Evolutionary conservation across 2,329 filamentous ascomycete species (phyloP).

Genomic region (Beauveria caledonica): DNA sequence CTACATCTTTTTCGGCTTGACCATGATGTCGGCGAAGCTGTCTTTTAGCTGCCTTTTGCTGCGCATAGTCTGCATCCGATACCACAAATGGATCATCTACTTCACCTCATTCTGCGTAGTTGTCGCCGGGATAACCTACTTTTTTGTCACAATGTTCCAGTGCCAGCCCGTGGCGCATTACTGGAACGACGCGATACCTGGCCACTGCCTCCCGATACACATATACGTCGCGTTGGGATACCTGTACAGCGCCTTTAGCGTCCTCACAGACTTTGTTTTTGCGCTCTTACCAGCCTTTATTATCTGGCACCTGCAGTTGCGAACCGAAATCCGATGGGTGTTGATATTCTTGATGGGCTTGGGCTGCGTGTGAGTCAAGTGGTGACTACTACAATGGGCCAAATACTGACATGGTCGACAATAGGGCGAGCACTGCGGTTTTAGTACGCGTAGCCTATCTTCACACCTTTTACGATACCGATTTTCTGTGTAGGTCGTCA

Average conservation of each 20-base stretch:
- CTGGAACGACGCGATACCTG: slow-evolving; percentile 19
- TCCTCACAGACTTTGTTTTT: slow-evolving; percentile 38
- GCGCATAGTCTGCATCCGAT: slow-evolving; percentile 16
- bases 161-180: slow-evolving; percentile 22
- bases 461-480: slow-evolving; percentile 22
- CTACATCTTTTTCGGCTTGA: slow-evolving; percentile 19
- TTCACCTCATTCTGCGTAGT: slow-evolving; percentile 20
- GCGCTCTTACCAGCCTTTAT: slow-evolving; percentile 43
- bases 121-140: slow-evolving; percentile 22
- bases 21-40: slow-evolving; percentile 19
- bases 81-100: slow-evolving; percentile 21
- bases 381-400: not conserved
- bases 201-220: slow-evolving; percentile 23
- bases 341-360: slow-evolving; percentile 43
- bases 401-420: not conserved
- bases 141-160: slow-evolving; percentile 24
- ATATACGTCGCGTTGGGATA: slow-evolving; percentile 40
- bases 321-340: slow-evolving; percentile 36
- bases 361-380: slow-evolving; percentile 36
- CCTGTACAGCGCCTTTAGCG: slow-evolving; percentile 37
- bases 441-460: slow-evolving; percentile 30
- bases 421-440: slow-evolving; percentile 31
- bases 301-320: slow-evolving; percentile 44
- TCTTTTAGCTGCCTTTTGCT: slow-evolving; percentile 21
- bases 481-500: slow-evolving; percentile 30